Base-by-base conservation (phyloP, 2,329 filamentous ascomycete species). In the Trichophyton verrucosum region DNA sequence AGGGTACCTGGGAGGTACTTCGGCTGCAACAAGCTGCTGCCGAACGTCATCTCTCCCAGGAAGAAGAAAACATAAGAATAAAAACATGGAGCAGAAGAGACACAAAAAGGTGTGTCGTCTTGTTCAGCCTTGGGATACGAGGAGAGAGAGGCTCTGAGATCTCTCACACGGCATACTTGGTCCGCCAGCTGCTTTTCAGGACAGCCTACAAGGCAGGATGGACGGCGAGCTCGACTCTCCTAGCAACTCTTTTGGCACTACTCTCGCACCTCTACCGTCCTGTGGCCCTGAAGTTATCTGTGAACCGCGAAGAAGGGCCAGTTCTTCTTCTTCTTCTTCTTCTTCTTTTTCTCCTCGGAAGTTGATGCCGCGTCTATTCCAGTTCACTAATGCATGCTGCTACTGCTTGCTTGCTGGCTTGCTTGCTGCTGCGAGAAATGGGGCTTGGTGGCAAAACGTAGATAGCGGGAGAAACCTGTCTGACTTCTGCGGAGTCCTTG, bases 81-180 rank as follows among this genome's bases (percentile, higher is more conserved):
- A 44, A 44, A 44, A 44, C 15, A 44, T 30, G 49, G 6, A n/a
- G 20, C 27, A 11, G 8, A 30, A n/a, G 22, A 30, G 46, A 8
- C 27, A 30, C 27, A 30, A 22, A 22, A 17, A 33, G 30, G 49
- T 24, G 3, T 24, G 27, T 7, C 33, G 11, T 38, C 49, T 33
- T n/a, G 40, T 17, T 44, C 40, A n/a, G 49, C 49, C 49, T 30
- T 53, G 49, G 49, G 49, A 53, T 53, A 53, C 49, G 49, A 33
- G 33, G 33, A 3, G 5, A 20, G 49, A 53, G 49, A 22, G 17
- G 20, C 47, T 33, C 40, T n/a, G 40, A n/a, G 11, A 17, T 44
- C 40, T 20, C 40, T 44, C 40, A 11, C 9, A 30, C 49, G 22
- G 20, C 49, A 9, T 53, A n/a, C 46, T 27, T 20, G n/a, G 17